Conservation (phyloP, 345 rosid species). For the Brassica rapa region DNA sequence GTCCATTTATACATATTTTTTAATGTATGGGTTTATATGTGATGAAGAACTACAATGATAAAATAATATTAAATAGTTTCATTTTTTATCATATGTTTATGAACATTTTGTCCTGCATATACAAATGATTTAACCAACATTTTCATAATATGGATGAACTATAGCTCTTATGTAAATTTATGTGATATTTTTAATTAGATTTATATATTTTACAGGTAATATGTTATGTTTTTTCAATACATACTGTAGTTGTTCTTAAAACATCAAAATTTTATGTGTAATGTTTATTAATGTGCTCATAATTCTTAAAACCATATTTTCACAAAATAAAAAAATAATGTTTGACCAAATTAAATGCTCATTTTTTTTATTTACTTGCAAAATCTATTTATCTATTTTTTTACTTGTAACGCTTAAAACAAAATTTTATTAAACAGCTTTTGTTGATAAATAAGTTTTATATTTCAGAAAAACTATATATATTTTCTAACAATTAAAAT, state of each 20-base stretch:
- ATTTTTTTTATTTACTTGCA: neutral
- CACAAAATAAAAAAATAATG: neutral
- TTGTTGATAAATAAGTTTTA: neutral
- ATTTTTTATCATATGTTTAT: neutral
- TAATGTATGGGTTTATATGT: neutral
- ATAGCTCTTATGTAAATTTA: neutral
- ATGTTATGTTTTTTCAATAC: neutral
- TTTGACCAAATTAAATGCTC: neutral
- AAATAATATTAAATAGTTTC: neutral
- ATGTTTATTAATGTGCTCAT: neutral
- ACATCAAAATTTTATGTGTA: neutral
- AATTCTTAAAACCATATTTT: neutral
- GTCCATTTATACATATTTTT: neutral
- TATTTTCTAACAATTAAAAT: neutral
- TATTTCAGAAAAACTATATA: neutral
- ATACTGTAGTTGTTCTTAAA: neutral
- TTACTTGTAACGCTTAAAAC: neutral
- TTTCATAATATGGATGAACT: neutral
- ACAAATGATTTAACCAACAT: neutral
- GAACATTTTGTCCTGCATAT: neutral
- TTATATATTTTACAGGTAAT: neutral
- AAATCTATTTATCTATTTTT: neutral
- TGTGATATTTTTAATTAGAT: neutral
- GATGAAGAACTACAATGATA: neutral
- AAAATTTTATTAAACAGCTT: neutral